Base-by-base conservation (phyloP, 106 monocot species). In the Phalaenopsis aphrodite region DNA sequence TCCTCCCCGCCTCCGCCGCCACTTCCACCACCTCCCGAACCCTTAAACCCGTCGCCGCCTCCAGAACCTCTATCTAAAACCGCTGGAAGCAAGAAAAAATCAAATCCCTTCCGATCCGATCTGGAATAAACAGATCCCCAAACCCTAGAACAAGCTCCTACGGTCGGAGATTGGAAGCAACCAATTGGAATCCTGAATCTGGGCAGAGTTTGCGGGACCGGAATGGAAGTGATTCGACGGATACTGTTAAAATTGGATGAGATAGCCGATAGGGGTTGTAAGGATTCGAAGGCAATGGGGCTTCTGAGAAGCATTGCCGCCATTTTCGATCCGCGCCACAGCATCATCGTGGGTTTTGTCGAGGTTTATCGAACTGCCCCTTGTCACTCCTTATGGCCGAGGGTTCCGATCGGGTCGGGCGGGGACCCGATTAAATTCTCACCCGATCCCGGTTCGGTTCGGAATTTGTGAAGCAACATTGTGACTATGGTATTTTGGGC, bases 1-100 rank as follows among this genome's bases (percentile, higher is more conserved):
- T 81, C 81, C 42, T 76, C 79, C 15, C 43, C 86, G 75, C 83
- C 71, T 1, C 77, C 80, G 45, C 76, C 76, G 39, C 82, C 82
- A 1, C 39, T 46, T 0, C 78, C 79, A 0, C 80, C 83, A 58
- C 39, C 80, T n/a, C 80, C 83, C 46, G 42, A 55, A 19, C 84
- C 75, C 47, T 37, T 21, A 16, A 47, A 46, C 16, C 80, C 84
- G 15, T 72, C 72, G 24, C 42, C 75, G 37, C 72, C 80, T 23
- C 69, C 79, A 10, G 72, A 71, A 6, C 79, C 83, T 37, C 86
- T 83, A 21, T 47, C 83, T 14, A 76, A 57, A 9, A 52, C 41
- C 21, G 83, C 83, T 78, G 64, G 41, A 65, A 61, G 8, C 61
- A 24, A 7, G 21, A 41, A 7, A n/a, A 72, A 41, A 42, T 41